A percentile compares a stretch with the other conserved stretches of the same genome.
phyloP scores from a whole-genome alignment of 345 rosid genomes.

The Eucalyptus melliodora region DNA sequence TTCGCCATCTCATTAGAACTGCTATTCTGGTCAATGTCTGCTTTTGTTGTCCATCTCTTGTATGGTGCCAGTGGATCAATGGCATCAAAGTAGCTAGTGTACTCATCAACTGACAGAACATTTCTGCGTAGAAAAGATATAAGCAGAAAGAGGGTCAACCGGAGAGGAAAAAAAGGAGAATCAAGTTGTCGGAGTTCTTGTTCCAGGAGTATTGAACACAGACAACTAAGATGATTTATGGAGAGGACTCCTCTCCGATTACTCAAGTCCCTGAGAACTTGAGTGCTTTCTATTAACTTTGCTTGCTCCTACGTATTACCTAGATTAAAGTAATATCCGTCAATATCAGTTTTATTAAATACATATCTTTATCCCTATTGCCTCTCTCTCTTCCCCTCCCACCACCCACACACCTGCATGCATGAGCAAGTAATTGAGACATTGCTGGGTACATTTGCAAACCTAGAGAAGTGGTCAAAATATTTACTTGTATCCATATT shows the following conservation, averaged over 20 bases:
- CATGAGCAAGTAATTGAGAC: too few species aligned
- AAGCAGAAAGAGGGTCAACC: background rate
- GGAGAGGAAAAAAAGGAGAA: background rate
- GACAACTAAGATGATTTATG: background rate
- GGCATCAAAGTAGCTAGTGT: constrained; percentile 54
- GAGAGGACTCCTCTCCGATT: background rate
- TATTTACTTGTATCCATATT: too few species aligned
- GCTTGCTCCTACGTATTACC: background rate
- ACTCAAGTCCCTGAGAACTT: background rate
- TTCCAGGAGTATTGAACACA: background rate
- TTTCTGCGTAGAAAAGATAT: constrained; percentile 36
- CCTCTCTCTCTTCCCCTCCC: too few species aligned
- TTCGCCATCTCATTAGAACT: background rate
- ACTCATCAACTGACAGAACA: constrained; percentile 73
- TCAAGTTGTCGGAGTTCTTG: background rate
- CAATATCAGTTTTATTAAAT: too few species aligned
- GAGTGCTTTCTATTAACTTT: background rate
- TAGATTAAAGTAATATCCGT: too few species aligned
- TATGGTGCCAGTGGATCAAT: constrained; percentile 76
- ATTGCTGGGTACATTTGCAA: too few species aligned
- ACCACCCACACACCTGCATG: too few species aligned
- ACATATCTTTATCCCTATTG: too few species aligned
- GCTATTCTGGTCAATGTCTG: constrained; percentile 2
- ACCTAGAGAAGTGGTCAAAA: too few species aligned
- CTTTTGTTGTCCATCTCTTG: constrained; percentile 40